Base-by-base conservation (phyloP, 345 rosid species). In the Gynandropsis gynandra region DNA sequence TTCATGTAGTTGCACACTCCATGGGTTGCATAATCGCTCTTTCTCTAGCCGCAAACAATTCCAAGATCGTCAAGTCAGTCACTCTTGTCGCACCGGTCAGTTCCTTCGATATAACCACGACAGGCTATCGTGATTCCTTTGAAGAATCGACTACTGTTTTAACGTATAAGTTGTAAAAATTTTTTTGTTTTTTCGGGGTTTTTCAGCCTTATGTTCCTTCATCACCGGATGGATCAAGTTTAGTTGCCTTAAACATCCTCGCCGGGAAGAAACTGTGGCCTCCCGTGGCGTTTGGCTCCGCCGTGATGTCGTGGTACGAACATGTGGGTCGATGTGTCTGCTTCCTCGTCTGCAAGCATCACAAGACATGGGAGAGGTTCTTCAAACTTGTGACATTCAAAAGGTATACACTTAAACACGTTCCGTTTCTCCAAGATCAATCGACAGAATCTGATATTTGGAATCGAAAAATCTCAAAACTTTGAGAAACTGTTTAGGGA, bases 231-330 rank as follows among this genome's bases (percentile, higher is more conserved):
- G 75, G 54, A 45, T 75, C 76, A 13, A 71, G 79, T 50, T 40
- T 59, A 18, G 52, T 44, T 2, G 81, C 60, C 3, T 82, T 89
- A 9, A 42, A 66, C 8, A 74, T 51, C 19, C 61, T 85, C 27
- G 88, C 88, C 5, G 61, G 54, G 20, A 85, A 82, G 78, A 78
- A 55, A 44, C 12, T 89, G 14, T 89, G 97, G 90, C 97, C 95
- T 1, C 95, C 88, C 4, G 35, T 72, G 17, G 40, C 66, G 14
- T 83, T 89, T 71, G 84, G 81, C 32, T 53, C 81, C 7, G 71
- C 97, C 4, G 75, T 89, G 37, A 81, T 85, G 93, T 80, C 97
- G 5, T 83, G 95, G 97, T 85, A 83, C 21, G 94, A 89, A 51
- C 95, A 89, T 63, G 52, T 89, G 13, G 93, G 94, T 9, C 70